Conservation (phyloP, 176 grass and related monocot genomes). For the Lolium perenne region DNA sequence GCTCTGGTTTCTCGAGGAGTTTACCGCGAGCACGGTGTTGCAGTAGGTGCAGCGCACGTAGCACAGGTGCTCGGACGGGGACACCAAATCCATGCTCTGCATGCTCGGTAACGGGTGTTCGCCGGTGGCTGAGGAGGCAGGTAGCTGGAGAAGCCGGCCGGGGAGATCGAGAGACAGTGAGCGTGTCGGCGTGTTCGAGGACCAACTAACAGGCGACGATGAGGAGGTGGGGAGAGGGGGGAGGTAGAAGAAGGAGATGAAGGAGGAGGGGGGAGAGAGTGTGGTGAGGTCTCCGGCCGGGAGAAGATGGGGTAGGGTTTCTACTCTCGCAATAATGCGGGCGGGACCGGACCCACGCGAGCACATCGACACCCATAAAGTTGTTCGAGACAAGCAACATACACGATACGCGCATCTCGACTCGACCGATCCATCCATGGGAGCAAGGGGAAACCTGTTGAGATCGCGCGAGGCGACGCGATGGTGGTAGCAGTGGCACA, state of each 20-base stretch:
- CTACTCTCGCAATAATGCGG: constrained; percentile 81
- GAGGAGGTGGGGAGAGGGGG: not conserved
- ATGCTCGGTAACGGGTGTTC: constrained; percentile 17
- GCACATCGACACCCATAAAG: constrained; percentile 39
- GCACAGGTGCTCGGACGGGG: constrained; percentile 82
- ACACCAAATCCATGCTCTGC: constrained; percentile 69
- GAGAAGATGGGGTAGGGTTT: constrained; percentile 84
- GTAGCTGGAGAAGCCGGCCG: not conserved
- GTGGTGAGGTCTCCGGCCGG: constrained; percentile 46
- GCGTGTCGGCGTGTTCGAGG: not conserved
- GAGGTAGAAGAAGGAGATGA: constrained; percentile 27
- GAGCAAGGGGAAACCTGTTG: not conserved
- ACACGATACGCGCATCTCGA: constrained; percentile 2
- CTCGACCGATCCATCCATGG: not conserved
- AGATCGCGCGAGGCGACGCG: constrained; percentile 9
- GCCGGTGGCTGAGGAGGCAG: not conserved
- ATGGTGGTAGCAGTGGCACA: constrained; percentile 26
- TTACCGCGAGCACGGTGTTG: constrained; percentile 90
- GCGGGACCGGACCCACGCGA: constrained; percentile 39
- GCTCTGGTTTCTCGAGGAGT: constrained; percentile 62
- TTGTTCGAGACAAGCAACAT: constrained; percentile 31
- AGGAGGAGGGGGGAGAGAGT: not conserved
- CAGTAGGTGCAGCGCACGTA: constrained; percentile 98
- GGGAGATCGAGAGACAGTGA: not conserved
- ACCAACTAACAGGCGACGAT: not conserved